Evolutionary conservation across 2,329 filamentous ascomycete genomes (phyloP).

Genomic region (Clonostachys solani): DNA sequence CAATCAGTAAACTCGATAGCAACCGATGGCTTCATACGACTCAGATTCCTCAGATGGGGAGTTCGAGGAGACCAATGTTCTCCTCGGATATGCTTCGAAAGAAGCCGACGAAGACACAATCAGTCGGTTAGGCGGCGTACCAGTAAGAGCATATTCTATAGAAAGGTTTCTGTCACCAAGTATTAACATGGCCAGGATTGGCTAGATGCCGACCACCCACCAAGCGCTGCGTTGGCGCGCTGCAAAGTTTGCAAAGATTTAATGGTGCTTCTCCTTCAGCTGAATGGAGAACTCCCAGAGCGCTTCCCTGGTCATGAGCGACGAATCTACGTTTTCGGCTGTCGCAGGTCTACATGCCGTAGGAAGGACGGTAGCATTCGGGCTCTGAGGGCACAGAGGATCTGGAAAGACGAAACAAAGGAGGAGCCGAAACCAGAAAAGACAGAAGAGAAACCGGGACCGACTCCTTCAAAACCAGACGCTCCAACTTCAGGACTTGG

Average conservation of each 20-base stretch:
- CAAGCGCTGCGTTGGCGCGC: slow-evolving; percentile 72
- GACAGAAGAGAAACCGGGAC: slow-evolving; percentile 19
- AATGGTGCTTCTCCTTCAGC: slow-evolving; percentile 82
- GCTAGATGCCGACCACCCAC: slow-evolving; percentile 67
- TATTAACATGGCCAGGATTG: slow-evolving; percentile 59
- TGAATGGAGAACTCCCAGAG: slow-evolving; percentile 86
- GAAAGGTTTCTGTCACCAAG: too few relatives aligned
- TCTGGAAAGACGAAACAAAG: slow-evolving; percentile 40
- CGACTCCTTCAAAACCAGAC: slow-evolving; percentile 18
- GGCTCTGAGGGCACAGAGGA: slow-evolving; percentile 64
- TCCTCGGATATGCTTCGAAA: slow-evolving; percentile 83
- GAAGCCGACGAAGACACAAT: slow-evolving; percentile 74
- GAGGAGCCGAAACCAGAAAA: slow-evolving; percentile 17
- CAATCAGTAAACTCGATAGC: slow-evolving; percentile 2
- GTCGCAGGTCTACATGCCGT: slow-evolving; percentile 72
- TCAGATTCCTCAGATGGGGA: slow-evolving; percentile 75
- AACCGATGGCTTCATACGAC: slow-evolving; percentile 71
- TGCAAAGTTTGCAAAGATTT: slow-evolving; percentile 84
- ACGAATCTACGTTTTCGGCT: slow-evolving; percentile 82
- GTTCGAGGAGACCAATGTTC: slow-evolving; percentile 78
- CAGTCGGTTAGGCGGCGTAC: slow-evolving; percentile 81
- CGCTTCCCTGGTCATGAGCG: slow-evolving; percentile 84
- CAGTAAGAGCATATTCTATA: slow-evolving; percentile 52
- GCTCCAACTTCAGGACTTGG: slow-evolving; percentile 47
- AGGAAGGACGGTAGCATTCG: slow-evolving; percentile 80